Conservation (phyloP, 2,329 filamentous ascomycete genomes). For the Didymella lethalis region DNA sequence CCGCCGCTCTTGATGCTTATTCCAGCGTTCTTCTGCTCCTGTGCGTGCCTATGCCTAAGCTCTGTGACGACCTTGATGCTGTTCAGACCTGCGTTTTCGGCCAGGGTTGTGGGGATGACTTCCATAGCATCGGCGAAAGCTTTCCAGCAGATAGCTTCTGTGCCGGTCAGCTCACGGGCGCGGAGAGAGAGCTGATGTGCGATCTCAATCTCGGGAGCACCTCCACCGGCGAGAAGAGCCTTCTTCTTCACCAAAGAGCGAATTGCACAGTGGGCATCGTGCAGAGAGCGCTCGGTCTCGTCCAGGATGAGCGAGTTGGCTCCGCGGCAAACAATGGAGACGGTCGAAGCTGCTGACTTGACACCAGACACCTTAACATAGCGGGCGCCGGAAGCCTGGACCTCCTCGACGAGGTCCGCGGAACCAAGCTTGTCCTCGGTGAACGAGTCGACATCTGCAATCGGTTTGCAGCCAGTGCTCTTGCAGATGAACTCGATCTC, state of each 20-base stretch:
- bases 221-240: slow-evolving; percentile 95
- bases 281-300: slow-evolving; percentile 93
- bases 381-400: slow-evolving; percentile 83
- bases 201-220: slow-evolving; percentile 96
- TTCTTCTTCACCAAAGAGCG: slow-evolving; percentile 99
- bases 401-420: slow-evolving; percentile 93
- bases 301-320: slow-evolving; percentile 95
- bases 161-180: slow-evolving; percentile 83
- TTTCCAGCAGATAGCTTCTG: slow-evolving; percentile 98
- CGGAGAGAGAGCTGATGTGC: slow-evolving; percentile 84
- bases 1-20: slow-evolving; percentile 98
- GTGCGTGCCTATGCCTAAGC: slow-evolving; percentile 89
- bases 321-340: slow-evolving; percentile 92
- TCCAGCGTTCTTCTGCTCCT: slow-evolving; percentile 93
- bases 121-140: slow-evolving; percentile 98
- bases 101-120: slow-evolving; percentile 93
- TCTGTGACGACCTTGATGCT: slow-evolving; percentile 99
- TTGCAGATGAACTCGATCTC: slow-evolving; percentile 99
- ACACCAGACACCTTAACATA: slow-evolving; percentile 96
- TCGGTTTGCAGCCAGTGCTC: slow-evolving; percentile 97
- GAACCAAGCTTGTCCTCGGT: slow-evolving; percentile 97
- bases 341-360: slow-evolving; percentile 81
- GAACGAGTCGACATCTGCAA: slow-evolving; percentile 98
- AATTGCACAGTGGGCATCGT: slow-evolving; percentile 97
- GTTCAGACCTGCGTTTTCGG: slow-evolving; percentile 97